A percentile compares a stretch with the other conserved stretches of the same genome.
Conservation (phyloP, 306 rosid genomes). For the Purshia tridentata region DNA sequence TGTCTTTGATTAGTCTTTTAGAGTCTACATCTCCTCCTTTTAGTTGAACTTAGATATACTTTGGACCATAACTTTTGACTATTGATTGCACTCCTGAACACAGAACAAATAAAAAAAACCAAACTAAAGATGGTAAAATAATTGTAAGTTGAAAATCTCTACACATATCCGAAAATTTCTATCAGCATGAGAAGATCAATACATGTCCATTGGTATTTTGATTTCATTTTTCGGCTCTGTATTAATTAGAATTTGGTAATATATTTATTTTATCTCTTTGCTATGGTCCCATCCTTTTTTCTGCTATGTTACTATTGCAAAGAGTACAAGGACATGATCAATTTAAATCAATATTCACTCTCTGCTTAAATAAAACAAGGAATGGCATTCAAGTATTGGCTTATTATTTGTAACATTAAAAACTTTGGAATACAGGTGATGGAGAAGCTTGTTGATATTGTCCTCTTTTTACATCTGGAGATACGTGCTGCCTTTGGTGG, state of each 20-base stretch:
- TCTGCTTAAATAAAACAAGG: constrained; percentile 8
- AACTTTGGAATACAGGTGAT: constrained; percentile 61
- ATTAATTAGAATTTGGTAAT: neutral
- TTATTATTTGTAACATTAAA: constrained; percentile 15
- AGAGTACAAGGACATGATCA: too few relatives aligned
- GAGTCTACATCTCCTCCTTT: neutral
- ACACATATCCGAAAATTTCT: neutral
- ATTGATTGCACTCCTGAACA: neutral
- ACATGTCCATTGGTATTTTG: neutral
- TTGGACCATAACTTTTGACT: neutral
- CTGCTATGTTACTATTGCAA: too few relatives aligned
- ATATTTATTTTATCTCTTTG: neutral
- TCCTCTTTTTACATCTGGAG: constrained; percentile 70
- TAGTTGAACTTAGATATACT: too few relatives aligned
- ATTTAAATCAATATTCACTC: constrained; percentile 13
- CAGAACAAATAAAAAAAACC: neutral
- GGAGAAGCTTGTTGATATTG: constrained; percentile 85
- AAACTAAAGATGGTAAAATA: neutral
- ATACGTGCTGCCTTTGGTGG: constrained; percentile 53
- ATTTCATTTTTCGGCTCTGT: neutral
- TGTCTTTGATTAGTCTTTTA: too few relatives aligned
- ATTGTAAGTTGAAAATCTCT: neutral
- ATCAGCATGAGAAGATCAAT: neutral
- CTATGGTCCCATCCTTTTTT: too few relatives aligned
- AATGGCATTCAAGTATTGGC: constrained; percentile 1